phyloP scores from a whole-genome alignment of 495 filamentous ascomycete species.

The Aspergillus bridgeri region DNA sequence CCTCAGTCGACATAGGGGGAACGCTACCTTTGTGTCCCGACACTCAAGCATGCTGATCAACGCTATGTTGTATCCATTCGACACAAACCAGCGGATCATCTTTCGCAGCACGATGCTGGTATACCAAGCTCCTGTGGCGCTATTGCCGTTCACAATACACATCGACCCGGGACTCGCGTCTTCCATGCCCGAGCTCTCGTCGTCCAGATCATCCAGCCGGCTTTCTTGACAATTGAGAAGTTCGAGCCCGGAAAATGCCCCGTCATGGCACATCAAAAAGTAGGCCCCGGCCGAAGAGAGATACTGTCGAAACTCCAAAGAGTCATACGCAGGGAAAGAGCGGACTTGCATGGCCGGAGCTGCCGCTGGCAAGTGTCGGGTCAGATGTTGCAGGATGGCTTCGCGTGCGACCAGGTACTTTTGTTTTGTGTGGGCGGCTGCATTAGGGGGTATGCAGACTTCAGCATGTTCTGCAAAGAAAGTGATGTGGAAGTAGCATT shows the following conservation, averaged over 20 bases:
- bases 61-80: conserved; percentile 52
- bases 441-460: conserved; percentile 13
- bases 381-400: conserved; percentile 61
- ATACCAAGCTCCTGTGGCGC: neutral
- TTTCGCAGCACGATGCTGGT: conserved; percentile 32
- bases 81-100: conserved; percentile 49
- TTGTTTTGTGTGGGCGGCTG: conserved; percentile 8
- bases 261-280: conserved; percentile 71
- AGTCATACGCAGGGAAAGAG: conserved; percentile 43
- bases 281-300: conserved; percentile 49
- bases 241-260: conserved; percentile 22
- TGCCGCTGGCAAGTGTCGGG: conserved; percentile 22
- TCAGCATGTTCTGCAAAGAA: conserved; percentile 53
- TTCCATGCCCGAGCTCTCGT: neutral
- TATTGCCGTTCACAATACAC: neutral
- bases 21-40: conserved; percentile 54
- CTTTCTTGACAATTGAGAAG: neutral
- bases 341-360: conserved; percentile 36
- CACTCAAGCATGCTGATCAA: conserved; percentile 58
- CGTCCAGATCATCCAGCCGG: no score
- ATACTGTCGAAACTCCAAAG: conserved; percentile 50
- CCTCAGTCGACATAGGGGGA: neutral
- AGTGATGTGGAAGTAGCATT: conserved; percentile 65
- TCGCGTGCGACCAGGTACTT: conserved; percentile 61
- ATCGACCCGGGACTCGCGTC: no score